phyloP scores from a whole-genome alignment of 1,284 basidiomycete genomes.

The Marasmius sp. region DNA sequence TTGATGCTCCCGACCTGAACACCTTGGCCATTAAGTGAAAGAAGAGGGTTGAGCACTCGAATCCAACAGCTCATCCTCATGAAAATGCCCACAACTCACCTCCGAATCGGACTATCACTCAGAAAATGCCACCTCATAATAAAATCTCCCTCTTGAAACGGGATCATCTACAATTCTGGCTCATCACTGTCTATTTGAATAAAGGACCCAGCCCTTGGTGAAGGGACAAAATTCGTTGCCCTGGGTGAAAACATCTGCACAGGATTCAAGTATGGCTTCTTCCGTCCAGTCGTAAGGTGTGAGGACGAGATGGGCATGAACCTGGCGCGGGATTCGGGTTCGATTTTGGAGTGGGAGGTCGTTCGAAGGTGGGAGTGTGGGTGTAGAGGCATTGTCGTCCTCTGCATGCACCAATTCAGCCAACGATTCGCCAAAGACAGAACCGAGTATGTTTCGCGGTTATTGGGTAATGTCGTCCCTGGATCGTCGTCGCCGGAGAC shows the following conservation, averaged over 20 bases:
- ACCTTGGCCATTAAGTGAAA: slow-evolving; percentile 57
- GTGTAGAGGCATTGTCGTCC: slow-evolving; percentile 16
- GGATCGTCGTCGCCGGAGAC: too few species aligned
- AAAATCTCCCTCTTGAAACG: too few species aligned
- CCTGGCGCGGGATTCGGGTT: slow-evolving; percentile 42
- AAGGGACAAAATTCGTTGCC: slow-evolving; percentile 61
- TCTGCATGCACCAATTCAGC: neutral
- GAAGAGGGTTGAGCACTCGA: neutral
- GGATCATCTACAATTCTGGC: slow-evolving; percentile 16
- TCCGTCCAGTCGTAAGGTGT: slow-evolving; percentile 40
- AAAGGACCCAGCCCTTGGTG: slow-evolving; percentile 16
- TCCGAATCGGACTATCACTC: slow-evolving; percentile 58
- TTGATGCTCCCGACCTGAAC: slow-evolving; percentile 62
- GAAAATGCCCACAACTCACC: slow-evolving; percentile 43
- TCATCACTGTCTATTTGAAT: slow-evolving; percentile 39
- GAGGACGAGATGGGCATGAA: slow-evolving; percentile 58
- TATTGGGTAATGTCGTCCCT: too few species aligned
- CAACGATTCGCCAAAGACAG: too few species aligned
- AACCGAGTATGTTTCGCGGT: too few species aligned
- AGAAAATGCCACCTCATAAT: slow-evolving; percentile 68
- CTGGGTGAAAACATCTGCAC: slow-evolving; percentile 52
- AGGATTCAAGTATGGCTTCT: slow-evolving; percentile 36
- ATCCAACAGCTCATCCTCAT: neutral
- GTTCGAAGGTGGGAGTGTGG: too few species aligned
- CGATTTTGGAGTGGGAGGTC: too few species aligned